These are phyloP conservation scores for Dictyostelium intermedium DNA, from an alignment of 78 protist species.

Conservation along the genomic window DNA sequence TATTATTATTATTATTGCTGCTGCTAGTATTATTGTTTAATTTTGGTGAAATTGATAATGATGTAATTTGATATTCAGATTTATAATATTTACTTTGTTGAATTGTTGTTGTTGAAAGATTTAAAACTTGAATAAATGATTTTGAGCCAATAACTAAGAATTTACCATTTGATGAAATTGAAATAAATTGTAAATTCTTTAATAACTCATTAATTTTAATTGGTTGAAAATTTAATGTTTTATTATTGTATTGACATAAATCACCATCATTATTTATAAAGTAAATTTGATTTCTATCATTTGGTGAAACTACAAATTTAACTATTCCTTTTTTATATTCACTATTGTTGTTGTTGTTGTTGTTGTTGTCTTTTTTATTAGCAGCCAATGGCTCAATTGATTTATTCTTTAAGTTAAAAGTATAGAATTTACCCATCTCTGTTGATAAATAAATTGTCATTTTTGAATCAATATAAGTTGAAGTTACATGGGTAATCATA, in stretches of 20 bases:
- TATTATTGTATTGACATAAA: neutral
- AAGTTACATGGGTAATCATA: neutral
- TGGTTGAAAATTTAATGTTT: neutral
- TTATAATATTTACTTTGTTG: neutral
- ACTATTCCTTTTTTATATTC: neutral
- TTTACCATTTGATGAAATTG: neutral
- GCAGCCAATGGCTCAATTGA: neutral
- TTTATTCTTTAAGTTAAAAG: neutral
- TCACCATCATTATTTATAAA: conserved; percentile 7
- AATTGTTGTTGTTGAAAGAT: neutral
- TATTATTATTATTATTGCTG: neutral
- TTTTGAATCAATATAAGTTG: neutral
- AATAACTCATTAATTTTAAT: neutral
- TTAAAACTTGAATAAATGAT: neutral
- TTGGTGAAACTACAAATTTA: conserved; percentile 9
- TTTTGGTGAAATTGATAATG: neutral
- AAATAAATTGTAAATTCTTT: neutral
- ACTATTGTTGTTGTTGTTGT: neutral
- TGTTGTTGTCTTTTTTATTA: neutral
- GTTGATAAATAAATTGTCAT: neutral
- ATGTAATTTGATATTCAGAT: neutral
- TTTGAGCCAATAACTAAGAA: neutral
- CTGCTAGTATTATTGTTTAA: neutral
- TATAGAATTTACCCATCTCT: neutral
- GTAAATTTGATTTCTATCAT: neutral